Conservation (phyloP, 192 early-diverging fungal genomes). For the Dispira parvispora region DNA sequence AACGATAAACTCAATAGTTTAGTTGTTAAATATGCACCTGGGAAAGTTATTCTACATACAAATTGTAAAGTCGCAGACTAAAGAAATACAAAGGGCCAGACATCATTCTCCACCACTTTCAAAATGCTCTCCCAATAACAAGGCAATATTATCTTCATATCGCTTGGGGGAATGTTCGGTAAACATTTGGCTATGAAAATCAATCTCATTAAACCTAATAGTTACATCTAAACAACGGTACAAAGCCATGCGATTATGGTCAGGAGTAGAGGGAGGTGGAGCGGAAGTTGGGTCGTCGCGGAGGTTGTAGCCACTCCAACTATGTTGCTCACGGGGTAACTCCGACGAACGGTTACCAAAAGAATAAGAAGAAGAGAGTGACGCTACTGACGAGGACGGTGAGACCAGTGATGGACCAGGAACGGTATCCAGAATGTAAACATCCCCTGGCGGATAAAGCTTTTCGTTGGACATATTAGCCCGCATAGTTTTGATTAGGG, state of each 20-base stretch:
- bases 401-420: background rate
- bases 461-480: conserved; percentile 76
- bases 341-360: background rate
- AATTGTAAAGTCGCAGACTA: no score
- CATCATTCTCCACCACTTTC: no score
- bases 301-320: background rate
- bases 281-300: background rate
- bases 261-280: no score
- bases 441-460: conserved; percentile 60
- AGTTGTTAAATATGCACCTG: no score
- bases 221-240: conserved; percentile 6
- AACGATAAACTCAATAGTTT: no score
- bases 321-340: background rate
- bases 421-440: conserved; percentile 32
- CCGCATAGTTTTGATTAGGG: conserved; percentile 59
- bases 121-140: background rate
- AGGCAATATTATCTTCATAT: conserved; percentile 2
- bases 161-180: conserved; percentile 5
- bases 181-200: conserved; percentile 5
- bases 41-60: no score
- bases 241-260: background rate
- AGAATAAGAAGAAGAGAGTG: background rate
- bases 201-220: background rate
- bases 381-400: no score
- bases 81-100: no score